Evolutionary conservation across 805 yeast species (phyloP), one percentile per base, ranked within the genome.

Genomic region (Lipomyces yamanashiensis): DNA sequence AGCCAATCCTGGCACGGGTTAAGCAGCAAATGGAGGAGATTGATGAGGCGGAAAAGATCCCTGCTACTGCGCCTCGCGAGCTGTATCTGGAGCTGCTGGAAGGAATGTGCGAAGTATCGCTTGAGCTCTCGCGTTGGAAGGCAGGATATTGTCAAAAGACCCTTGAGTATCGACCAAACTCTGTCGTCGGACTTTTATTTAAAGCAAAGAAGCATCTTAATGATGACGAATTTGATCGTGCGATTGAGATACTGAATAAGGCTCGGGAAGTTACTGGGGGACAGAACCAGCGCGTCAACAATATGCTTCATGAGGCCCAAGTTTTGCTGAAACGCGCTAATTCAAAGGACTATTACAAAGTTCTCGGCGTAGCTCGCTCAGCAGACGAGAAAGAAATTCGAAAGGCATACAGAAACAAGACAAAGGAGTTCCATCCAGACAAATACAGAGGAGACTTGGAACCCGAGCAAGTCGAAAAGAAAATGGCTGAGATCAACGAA

Each of bases 401-500:
- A 71, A 87, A 85, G 74, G 96, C 96, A 0, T 88, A 92, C 76
- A 80, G 97, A 63, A 80, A 85, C 7, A 83, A 87, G 72, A 88
- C 95, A 41, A 87, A 88, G 72, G 86, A 86, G 72, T 90, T 83
- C 74, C 99, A 93, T 73, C 99, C 99, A 0, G 99, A 93, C 76
- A 95, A 93, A 74, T 87, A 89, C 73, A 86, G 85, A 71, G 87
- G 85, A 41, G 90, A 87, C 44, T 74, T 88, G 64, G 80, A 86
- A 8, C 81, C 84, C 36, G 90, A 86, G 39, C 83, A 88, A 63
- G 87, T 88, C 43, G 96, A 91, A 75, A 79, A 79, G 55, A 90
- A 89, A 71, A 95, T 93, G 92, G 91, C 96, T 54, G 92, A 88
- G 60, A 89, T 93, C 67, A 95, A 93, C 75, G 90, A 89, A 73